Base-by-base conservation (phyloP, 1,284 basidiomycete genomes). In the Leccinum pallidistipes region DNA sequence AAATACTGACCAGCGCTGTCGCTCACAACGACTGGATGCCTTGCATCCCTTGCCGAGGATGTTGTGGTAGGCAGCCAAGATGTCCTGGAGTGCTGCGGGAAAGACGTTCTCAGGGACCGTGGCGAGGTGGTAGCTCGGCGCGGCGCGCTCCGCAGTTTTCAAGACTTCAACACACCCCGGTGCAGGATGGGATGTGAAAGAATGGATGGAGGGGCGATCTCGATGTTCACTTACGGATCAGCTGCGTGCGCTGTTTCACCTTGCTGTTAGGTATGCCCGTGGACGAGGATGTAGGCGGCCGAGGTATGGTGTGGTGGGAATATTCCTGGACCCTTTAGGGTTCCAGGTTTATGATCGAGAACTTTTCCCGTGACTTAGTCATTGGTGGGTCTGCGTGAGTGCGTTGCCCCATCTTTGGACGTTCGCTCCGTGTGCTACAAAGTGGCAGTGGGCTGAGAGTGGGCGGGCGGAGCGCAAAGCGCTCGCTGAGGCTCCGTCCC, bases 111-210 rank as follows among this genome's bases (percentile, higher is more conserved):
- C 62, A 0, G 69, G 63, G 36, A 59, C 50, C 2, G 66, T 67
- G 8, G 71, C 66, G 18, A 74, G 63, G 11, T 71, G 64, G 52
- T 70, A 71, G 47, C 64, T 62, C 3, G 71, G 68, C 1, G 72
- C 68, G 38, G 64, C 63, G 16, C 55, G 61, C 34, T 70, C 69
- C 2, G 69, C 63, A 1, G 50, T 21, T 24, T 24, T 24, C 24
- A 24, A 24, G 24, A 24, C 40, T 50, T 73, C 38, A 70, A 59
- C 2, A 31, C 21, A 31, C 24, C 24, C 24, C 24, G 24, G 24
- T 24, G 24, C 24, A 70, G 53, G 56, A 59, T 60, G 12, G 70
- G 59, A 40, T 55, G 60, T 11, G 67, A 58, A 0, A 54, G 40
- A 0, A 54, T 5, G 1, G 69, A 67, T 1, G 68, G 59, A 14